Conservation (phyloP, 148 eudicot genomes). For the Rhododendron griersonianum region DNA sequence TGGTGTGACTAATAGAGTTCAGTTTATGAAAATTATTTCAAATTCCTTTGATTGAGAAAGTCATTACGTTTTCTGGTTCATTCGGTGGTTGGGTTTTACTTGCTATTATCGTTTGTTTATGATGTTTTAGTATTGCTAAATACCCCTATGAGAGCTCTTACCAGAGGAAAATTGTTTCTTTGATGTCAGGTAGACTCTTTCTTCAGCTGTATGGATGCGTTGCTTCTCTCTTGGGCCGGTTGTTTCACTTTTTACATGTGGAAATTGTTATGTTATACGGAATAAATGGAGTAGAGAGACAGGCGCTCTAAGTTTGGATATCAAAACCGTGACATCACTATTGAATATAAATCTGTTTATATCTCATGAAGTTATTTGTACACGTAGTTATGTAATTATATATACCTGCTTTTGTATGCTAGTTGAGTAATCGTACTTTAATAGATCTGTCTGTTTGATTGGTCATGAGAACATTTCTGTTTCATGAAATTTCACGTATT, state of each 20-base stretch:
- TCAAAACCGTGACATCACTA: neutral
- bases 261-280: neutral
- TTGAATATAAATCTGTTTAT: constrained; percentile 9
- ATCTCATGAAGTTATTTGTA: constrained; percentile 1
- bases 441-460: neutral
- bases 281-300: constrained; percentile 4
- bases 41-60: neutral
- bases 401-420: neutral
- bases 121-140: neutral
- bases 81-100: neutral
- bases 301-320: neutral
- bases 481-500: neutral
- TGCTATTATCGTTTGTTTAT: neutral
- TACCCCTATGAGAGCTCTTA: neutral
- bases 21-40: neutral
- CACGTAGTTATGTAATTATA: neutral
- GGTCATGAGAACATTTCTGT: neutral
- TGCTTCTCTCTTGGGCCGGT: neutral
- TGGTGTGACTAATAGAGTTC: neutral
- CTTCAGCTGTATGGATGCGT: constrained; percentile 9
- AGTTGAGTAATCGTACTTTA: neutral
- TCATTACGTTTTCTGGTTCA: neutral
- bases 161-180: neutral
- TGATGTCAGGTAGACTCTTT: neutral
- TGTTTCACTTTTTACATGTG: neutral